phyloP scores from a whole-genome alignment of 2,329 filamentous ascomycete species.

The Colletotrichum melonis region DNA sequence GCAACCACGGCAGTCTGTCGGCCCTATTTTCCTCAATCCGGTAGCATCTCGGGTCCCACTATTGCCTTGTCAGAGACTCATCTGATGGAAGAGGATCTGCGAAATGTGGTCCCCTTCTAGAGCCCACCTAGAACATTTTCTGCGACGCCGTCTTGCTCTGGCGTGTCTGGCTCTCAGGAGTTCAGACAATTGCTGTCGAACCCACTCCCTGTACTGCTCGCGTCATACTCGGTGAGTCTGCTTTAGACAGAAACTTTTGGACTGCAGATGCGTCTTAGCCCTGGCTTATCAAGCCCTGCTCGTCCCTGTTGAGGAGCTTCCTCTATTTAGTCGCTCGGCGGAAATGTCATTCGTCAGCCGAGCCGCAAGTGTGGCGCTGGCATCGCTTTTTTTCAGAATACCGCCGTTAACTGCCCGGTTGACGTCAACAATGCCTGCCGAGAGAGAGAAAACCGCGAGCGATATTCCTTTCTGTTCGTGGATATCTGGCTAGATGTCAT shows the following conservation, averaged over 20 bases:
- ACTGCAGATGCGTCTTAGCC: neutral
- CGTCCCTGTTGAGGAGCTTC: neutral
- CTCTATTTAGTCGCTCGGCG: neutral
- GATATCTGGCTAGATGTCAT: neutral
- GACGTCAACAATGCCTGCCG: neutral
- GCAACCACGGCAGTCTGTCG: constrained; percentile 23
- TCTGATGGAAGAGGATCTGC: neutral
- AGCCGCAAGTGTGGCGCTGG: neutral
- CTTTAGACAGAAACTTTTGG: neutral
- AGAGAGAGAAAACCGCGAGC: neutral
- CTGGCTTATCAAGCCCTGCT: neutral
- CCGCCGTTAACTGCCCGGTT: neutral
- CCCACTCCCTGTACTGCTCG: neutral
- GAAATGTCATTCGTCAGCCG: neutral
- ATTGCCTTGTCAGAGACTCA: neutral
- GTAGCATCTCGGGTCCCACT: neutral
- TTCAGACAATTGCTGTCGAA: neutral
- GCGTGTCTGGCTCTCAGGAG: neutral
- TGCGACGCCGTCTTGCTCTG: neutral
- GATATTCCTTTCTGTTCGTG: neutral
- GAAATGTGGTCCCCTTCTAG: constrained; percentile 16
- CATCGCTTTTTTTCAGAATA: neutral
- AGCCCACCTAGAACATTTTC: constrained; percentile 19
- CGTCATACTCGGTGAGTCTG: constrained; percentile 8
- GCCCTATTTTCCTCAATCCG: constrained; percentile 25